phyloP scores from a whole-genome alignment of 208 protist species.

The Trypanosoma vivax region DNA sequence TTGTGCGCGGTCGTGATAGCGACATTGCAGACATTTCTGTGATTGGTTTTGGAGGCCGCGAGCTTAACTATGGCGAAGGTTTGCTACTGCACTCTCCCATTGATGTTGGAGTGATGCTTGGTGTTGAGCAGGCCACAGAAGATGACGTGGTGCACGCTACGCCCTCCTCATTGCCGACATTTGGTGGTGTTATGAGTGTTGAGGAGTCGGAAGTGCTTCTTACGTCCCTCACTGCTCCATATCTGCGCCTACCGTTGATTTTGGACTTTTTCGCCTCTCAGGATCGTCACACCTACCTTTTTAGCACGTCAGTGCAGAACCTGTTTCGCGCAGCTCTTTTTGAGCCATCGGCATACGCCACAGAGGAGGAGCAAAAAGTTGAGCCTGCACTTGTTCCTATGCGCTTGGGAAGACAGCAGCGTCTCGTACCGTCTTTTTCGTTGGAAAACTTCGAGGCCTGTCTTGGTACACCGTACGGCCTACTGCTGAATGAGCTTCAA shows the following conservation, averaged over 20 bases:
- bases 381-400: slow-evolving; percentile 53
- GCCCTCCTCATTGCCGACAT: slow-evolving; percentile 41
- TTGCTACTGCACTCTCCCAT: slow-evolving; percentile 62
- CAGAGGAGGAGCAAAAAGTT: slow-evolving; percentile 16
- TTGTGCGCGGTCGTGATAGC: slow-evolving; percentile 71
- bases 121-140: slow-evolving; percentile 52
- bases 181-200: slow-evolving; percentile 54
- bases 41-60: slow-evolving; percentile 66
- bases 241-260: slow-evolving; percentile 77
- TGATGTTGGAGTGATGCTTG: slow-evolving; percentile 52
- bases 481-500: slow-evolving; percentile 83
- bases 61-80: slow-evolving; percentile 72
- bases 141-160: slow-evolving; percentile 84
- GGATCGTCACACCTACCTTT: slow-evolving; percentile 77
- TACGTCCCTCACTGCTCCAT: slow-evolving; percentile 79
- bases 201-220: slow-evolving; percentile 83
- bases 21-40: slow-evolving; percentile 75
- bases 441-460: slow-evolving; percentile 33
- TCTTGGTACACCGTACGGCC: slow-evolving; percentile 69
- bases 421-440: slow-evolving; percentile 24
- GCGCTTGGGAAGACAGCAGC: slow-evolving; percentile 45
- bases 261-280: slow-evolving; percentile 83
- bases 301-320: slow-evolving; percentile 43
- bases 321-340: slow-evolving; percentile 87
- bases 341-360: slow-evolving; percentile 74